A percentile compares a stretch with the other conserved stretches of the same genome.
phyloP scores from a whole-genome alignment of 352 stramenopile genomes.

The Pelagophyceae sp. region DNA sequence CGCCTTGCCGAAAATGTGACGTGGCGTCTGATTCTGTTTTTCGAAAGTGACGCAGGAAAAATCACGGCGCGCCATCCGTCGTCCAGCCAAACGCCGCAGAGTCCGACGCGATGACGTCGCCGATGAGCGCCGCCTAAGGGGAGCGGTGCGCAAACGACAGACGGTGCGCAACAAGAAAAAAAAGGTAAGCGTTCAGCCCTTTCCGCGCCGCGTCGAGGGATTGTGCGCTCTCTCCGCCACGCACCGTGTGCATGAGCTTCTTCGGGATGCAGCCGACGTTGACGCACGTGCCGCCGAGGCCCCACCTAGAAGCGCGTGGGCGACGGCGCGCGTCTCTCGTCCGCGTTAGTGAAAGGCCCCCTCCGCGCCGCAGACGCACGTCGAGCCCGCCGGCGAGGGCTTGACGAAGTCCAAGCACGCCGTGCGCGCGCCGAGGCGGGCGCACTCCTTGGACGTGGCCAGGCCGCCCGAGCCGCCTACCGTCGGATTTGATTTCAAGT shows the following conservation, averaged over 20 bases:
- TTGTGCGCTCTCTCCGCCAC: too few species aligned
- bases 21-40: too few species aligned
- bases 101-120: constrained; percentile 70
- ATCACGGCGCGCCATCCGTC: background rate
- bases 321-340: too few species aligned
- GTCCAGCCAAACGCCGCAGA: constrained; percentile 70
- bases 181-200: too few species aligned
- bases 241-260: constrained; percentile 98
- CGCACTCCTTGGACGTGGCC: constrained; percentile 85
- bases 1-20: too few species aligned
- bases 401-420: constrained; percentile 90
- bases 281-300: constrained; percentile 85
- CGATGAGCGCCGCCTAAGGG: constrained; percentile 78
- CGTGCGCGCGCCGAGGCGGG: constrained; percentile 80
- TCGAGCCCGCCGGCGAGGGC: constrained; percentile 61
- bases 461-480: constrained; percentile 56
- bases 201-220: too few species aligned
- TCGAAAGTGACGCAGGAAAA: too few species aligned
- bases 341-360: too few species aligned
- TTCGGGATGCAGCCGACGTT: constrained; percentile 99
- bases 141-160: too few species aligned
- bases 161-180: too few species aligned
- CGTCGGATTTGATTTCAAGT: constrained; percentile 2
- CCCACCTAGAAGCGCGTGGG: too few species aligned
- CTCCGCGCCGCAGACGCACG: too few species aligned